These are phyloP conservation scores for Trichopus zeylanicus DNA, from an alignment of 116 monocot genomes.

Conservation along the genomic window DNA sequence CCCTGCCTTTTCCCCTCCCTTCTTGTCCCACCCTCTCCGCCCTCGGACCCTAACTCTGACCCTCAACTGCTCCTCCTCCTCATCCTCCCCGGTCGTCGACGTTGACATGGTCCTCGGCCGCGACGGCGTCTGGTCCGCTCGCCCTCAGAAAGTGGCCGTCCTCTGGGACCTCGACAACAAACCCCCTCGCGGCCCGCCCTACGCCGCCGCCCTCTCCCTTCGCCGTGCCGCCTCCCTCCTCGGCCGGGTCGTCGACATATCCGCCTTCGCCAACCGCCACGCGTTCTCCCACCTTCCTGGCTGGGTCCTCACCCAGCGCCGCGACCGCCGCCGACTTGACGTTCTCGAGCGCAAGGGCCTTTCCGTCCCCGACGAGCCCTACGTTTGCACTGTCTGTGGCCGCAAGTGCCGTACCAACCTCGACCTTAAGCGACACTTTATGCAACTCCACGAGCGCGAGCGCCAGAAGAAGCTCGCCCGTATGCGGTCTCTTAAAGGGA, in stretches of 20 bases:
- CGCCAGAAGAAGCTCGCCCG: conserved; percentile 75
- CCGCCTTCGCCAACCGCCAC: conserved; percentile 95
- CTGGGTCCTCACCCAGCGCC: conserved; percentile 69
- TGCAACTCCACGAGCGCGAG: conserved; percentile 87
- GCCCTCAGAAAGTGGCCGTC: conserved; percentile 50
- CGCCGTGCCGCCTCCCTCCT: conserved; percentile 47
- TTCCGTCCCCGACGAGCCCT: conserved; percentile 29
- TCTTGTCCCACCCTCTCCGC: background rate
- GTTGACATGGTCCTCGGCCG: conserved; percentile 62
- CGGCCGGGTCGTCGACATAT: conserved; percentile 59
- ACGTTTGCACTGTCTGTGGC: conserved; percentile 81
- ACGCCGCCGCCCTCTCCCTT: conserved; percentile 63
- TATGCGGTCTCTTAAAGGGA: conserved; percentile 78
- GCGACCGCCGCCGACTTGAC: conserved; percentile 49
- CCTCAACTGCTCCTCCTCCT: background rate
- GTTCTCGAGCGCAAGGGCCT: conserved; percentile 51
- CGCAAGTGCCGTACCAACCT: conserved; percentile 63
- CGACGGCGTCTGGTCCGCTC: conserved; percentile 54
- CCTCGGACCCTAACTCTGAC: background rate
- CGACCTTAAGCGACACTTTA: conserved; percentile 82
- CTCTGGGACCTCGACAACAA: conserved; percentile 99
- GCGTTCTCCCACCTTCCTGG: conserved; percentile 82
- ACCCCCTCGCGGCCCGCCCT: conserved; percentile 87
- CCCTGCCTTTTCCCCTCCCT: background rate
- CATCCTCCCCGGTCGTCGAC: conserved; percentile 15